Percentiles rank a stretch among this genome's conserved stretches.
These are phyloP conservation scores for Candida ovalis DNA, from an alignment of 805 yeast species.

Conservation along the genomic window DNA sequence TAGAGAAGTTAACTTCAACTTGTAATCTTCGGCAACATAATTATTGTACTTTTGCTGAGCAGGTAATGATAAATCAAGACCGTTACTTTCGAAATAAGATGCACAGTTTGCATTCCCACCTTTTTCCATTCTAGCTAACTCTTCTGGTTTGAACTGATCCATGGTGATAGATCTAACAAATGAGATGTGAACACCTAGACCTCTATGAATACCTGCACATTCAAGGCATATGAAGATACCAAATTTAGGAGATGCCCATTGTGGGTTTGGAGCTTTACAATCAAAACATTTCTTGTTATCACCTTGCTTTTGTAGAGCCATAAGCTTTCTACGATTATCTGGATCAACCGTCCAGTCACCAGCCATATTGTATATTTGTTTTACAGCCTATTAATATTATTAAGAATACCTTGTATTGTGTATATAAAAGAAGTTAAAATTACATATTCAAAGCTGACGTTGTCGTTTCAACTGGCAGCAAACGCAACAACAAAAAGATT, in stretches of 20 bases:
- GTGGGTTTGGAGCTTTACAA: constrained; percentile 94
- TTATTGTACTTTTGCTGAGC: constrained; percentile 80
- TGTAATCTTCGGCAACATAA: constrained; percentile 91
- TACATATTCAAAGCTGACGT: background rate
- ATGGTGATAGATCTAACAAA: constrained; percentile 95
- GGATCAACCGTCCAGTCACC: constrained; percentile 90
- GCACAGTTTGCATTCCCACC: constrained; percentile 87
- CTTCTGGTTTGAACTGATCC: constrained; percentile 98
- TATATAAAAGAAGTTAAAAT: too few species aligned
- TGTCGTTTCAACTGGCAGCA: background rate
- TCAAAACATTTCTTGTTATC: constrained; percentile 88
- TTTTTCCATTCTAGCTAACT: constrained; percentile 81
- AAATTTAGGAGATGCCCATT: constrained; percentile 98
- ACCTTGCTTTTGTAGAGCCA: constrained; percentile 75
- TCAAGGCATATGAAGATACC: constrained; percentile 96
- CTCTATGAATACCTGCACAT: constrained; percentile 96
- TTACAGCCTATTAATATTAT: background rate
- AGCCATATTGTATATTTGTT: constrained; percentile 32
- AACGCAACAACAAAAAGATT: background rate
- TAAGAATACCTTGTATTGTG: too few species aligned
- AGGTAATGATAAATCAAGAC: constrained; percentile 60
- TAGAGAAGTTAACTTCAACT: constrained; percentile 69
- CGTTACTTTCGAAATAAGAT: constrained; percentile 65
- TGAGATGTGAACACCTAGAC: constrained; percentile 94
- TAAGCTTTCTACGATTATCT: constrained; percentile 76